Evolutionary conservation across 306 rosid species (phyloP).

Genomic region (Sechiopsis laciniata): DNA sequence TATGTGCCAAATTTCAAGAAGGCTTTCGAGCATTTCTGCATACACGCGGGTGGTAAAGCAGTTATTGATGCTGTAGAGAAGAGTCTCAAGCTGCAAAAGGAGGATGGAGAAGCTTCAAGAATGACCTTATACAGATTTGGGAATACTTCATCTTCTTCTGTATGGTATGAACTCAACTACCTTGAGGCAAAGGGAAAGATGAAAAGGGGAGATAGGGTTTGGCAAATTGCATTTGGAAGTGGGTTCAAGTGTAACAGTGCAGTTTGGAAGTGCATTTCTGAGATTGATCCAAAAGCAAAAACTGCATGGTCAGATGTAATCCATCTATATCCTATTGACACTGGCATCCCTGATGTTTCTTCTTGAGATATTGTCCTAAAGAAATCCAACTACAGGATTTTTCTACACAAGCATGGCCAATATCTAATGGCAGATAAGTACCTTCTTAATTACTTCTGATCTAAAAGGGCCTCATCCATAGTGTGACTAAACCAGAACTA

Average conservation of each 20-base stretch:
- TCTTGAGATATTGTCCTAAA: constrained; percentile 11
- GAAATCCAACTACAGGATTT: background rate
- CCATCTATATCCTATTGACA: constrained; percentile 46
- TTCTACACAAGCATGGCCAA: background rate
- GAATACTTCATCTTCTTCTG: constrained; percentile 60
- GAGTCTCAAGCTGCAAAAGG: constrained; percentile 44
- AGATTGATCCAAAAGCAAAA: constrained; percentile 39
- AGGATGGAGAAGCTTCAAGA: constrained; percentile 64
- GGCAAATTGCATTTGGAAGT: constrained; percentile 74
- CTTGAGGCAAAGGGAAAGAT: constrained; percentile 60
- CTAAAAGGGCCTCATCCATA: background rate
- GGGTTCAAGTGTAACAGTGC: constrained; percentile 73
- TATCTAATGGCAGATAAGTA: background rate
- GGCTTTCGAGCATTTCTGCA: constrained; percentile 64
- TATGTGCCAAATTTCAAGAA: constrained; percentile 51
- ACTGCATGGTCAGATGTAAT: constrained; percentile 64
- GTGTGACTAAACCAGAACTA: background rate
- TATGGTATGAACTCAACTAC: constrained; percentile 58
- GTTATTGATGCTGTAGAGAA: constrained; percentile 54
- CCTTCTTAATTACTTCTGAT: background rate
- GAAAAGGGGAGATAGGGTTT: constrained; percentile 51
- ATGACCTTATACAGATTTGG: constrained; percentile 76
- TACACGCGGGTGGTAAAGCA: constrained; percentile 71
- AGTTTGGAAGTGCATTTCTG: constrained; percentile 53
- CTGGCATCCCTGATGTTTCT: constrained; percentile 26